phyloP scores from a whole-genome alignment of 345 rosid species.

The Lumnitzera littorea region DNA sequence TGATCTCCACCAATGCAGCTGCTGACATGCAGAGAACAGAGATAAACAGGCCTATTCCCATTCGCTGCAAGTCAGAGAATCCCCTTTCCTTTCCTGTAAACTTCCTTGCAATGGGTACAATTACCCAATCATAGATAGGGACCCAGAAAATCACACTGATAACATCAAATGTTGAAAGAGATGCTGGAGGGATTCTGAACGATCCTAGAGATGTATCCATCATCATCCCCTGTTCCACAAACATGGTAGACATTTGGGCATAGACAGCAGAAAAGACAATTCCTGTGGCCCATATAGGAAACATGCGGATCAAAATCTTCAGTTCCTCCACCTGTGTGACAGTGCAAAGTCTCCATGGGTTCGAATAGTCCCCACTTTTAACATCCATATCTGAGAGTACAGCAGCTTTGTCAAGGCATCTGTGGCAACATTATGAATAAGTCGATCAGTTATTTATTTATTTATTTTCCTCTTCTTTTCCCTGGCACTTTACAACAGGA shows the following conservation, averaged over 20 bases:
- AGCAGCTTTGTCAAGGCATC: slow-evolving; percentile 97
- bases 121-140: slow-evolving; percentile 66
- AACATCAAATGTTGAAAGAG: slow-evolving; percentile 72
- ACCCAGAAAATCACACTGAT: slow-evolving; percentile 83
- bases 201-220: slow-evolving; percentile 84
- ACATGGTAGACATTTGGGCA: slow-evolving; percentile 88
- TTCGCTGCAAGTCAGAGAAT: slow-evolving; percentile 80
- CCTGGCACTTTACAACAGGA: no score
- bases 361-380: slow-evolving; percentile 43
- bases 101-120: slow-evolving; percentile 70
- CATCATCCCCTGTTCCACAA: slow-evolving; percentile 87
- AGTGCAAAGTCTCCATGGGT: slow-evolving; percentile 80
- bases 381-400: slow-evolving; percentile 55
- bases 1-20: slow-evolving; percentile 77
- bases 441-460: not conserved
- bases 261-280: slow-evolving; percentile 76
- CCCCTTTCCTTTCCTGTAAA: slow-evolving; percentile 85
- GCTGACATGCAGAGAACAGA: slow-evolving; percentile 70
- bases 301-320: slow-evolving; percentile 85
- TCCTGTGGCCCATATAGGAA: slow-evolving; percentile 92
- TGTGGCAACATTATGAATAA: slow-evolving; percentile 18
- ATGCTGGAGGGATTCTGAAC: slow-evolving; percentile 80
- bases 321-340: slow-evolving; percentile 95
- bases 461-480: not conserved
- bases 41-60: slow-evolving; percentile 85